Evolutionary conservation across 78 protist genomes (phyloP).

Genomic region (Dictyostelium intermedium): DNA sequence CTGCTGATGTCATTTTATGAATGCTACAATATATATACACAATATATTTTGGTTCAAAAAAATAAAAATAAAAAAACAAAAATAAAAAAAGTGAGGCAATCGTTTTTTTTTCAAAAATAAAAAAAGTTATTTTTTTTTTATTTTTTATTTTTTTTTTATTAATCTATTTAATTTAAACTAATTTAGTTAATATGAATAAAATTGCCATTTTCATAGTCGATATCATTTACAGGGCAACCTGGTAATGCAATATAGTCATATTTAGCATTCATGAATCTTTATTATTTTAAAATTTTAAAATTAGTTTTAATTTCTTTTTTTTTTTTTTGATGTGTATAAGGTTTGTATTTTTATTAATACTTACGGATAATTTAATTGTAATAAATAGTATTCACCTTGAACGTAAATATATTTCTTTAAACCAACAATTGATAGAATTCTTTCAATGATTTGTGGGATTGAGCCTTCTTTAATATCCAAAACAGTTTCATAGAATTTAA

Average conservation of each 20-base stretch:
- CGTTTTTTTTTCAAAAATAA: background rate
- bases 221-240: conserved; percentile 8
- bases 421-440: conserved; percentile 18
- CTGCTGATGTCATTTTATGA: background rate
- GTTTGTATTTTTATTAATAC: background rate
- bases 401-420: conserved; percentile 32
- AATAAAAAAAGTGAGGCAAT: background rate
- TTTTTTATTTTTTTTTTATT: no score
- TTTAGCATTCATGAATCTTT: conserved; percentile 27
- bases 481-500: conserved; percentile 4
- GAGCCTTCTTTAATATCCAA: background rate
- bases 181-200: background rate
- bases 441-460: conserved; percentile 2
- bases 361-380: conserved; percentile 44
- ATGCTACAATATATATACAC: no score
- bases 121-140: no score
- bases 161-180: no score
- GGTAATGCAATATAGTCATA: conserved; percentile 43
- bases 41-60: no score
- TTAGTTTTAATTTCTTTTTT: background rate
- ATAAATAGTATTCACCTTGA: conserved; percentile 17
- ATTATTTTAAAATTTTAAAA: background rate
- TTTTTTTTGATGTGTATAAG: no score
- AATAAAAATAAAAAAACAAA: background rate
- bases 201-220: background rate